Percentiles rank a stretch among this genome's conserved stretches.
phyloP scores from a whole-genome alignment of 2,329 filamentous ascomycete species.

The Phaeoacremonium minimum region DNA sequence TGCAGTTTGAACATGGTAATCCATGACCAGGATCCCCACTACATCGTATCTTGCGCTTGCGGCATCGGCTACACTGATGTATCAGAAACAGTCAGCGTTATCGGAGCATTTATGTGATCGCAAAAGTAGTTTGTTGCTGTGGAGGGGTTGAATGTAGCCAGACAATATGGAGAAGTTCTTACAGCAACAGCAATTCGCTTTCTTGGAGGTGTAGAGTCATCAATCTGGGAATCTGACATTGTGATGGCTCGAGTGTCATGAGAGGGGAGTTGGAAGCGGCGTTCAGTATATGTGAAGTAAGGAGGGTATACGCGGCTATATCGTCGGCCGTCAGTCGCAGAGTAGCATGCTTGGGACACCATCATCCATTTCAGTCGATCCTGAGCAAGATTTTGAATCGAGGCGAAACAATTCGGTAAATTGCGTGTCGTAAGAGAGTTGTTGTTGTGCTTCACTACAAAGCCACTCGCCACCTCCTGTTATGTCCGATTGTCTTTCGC shows the following conservation, averaged over 20 bases:
- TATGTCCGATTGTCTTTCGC: no score
- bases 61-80: conserved; percentile 83
- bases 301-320: conserved; percentile 33
- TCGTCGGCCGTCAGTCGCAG: conserved; percentile 30
- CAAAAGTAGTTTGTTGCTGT: not conserved
- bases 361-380: conserved; percentile 30
- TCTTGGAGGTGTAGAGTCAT: conserved; percentile 40
- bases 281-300: conserved; percentile 29
- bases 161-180: conserved; percentile 21
- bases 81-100: not conserved
- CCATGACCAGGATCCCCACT: conserved; percentile 78
- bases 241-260: conserved; percentile 28
- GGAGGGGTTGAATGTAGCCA: not conserved
- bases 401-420: no score
- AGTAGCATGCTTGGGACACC: conserved; percentile 36
- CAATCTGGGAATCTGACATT: conserved; percentile 34
- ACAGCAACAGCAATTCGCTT: conserved; percentile 59
- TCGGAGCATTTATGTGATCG: not conserved
- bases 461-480: no score
- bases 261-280: conserved; percentile 29
- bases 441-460: no score
- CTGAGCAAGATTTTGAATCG: no score
- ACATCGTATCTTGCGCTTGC: conserved; percentile 92
- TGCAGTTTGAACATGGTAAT: conserved; percentile 80
- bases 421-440: no score